Evolutionary conservation across 1,284 basidiomycete species (phyloP), one percentile per base, ranked within the genome.

Genomic region (Leccinum subrobustum): DNA sequence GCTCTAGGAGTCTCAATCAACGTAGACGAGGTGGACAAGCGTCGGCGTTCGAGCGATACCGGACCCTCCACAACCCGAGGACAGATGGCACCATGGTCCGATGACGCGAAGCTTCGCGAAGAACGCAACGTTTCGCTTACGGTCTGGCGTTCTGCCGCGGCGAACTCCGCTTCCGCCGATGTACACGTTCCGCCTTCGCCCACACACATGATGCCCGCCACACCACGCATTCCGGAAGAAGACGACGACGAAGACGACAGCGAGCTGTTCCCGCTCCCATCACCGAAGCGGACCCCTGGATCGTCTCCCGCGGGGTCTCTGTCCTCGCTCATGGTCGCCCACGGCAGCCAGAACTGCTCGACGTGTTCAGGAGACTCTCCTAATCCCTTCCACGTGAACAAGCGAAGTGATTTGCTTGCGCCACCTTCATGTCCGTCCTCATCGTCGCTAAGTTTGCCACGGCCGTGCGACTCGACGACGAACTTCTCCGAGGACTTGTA

Each of bases 11-110:
- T 76, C 12, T 65, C 75, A 59, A 76, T 88, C 39, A 81, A 74
- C 2, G 84, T 88, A 0, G 87, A 89, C 64, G 86, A 89, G 67
- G 79, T 85, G 2, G 86, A 86, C 62, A 82, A 78, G 66, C 76
- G 79, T n/a, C 76, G 79, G 18, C 76, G 76, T 54, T 78, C 77
- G 5, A 72, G 67, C n/a, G 76, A 79, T 31, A 62, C 27, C 0
- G 67, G 56, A 50, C 23, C 48, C 11, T 12, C 7, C 23, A 6
- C 16, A 39, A 39, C 39, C 9, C 42, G 6, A 18, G 42, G 42
- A 44, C 42, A 44, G 29, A 58, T 14, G 16, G 60, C 57, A 31
- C 35, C 52, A 57, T 65, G 57, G 70, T 68, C 53, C 65, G 67
- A 25, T 58, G 56, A 62, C 20, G 29, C 50, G 35, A 39, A n/a